Conservation (phyloP, 2,329 filamentous ascomycete genomes). For the Fusarium sp. region DNA sequence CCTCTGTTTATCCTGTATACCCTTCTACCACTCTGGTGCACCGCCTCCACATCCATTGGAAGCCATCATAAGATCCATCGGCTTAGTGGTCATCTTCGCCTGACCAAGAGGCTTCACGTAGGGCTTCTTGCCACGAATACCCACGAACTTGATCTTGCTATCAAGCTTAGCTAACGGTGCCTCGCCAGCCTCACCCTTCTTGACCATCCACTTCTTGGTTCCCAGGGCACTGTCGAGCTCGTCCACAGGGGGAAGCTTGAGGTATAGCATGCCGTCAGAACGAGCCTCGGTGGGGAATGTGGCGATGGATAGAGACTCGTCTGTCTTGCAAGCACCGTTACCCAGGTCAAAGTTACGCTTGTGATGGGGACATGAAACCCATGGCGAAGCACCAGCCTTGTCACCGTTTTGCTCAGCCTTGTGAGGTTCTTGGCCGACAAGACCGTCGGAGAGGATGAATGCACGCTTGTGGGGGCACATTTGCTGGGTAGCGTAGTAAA, state of each 20-base stretch:
- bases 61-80: constrained; percentile 54
- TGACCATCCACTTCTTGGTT: constrained; percentile 82
- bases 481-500: constrained; percentile 88
- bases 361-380: constrained; percentile 88
- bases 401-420: constrained; percentile 43
- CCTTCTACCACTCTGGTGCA: constrained; percentile 60
- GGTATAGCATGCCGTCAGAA: constrained; percentile 79
- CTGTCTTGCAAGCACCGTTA: constrained; percentile 79
- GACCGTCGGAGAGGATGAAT: constrained; percentile 87
- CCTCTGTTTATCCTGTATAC: constrained; percentile 2
- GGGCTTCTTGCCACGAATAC: constrained; percentile 57
- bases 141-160: constrained; percentile 59
- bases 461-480: constrained; percentile 95
- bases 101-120: constrained; percentile 52
- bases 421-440: constrained; percentile 75
- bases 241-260: constrained; percentile 82
- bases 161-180: constrained; percentile 60
- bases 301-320: constrained; percentile 80
- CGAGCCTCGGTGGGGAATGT: constrained; percentile 83
- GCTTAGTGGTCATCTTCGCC: constrained; percentile 51
- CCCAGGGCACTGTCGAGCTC: constrained; percentile 85
- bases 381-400: constrained; percentile 61
- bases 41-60: constrained; percentile 55
- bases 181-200: constrained; percentile 71
- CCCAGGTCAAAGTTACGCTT: constrained; percentile 88